Conservation (phyloP, 208 protist genomes). For the Wallacemonas sp. region DNA sequence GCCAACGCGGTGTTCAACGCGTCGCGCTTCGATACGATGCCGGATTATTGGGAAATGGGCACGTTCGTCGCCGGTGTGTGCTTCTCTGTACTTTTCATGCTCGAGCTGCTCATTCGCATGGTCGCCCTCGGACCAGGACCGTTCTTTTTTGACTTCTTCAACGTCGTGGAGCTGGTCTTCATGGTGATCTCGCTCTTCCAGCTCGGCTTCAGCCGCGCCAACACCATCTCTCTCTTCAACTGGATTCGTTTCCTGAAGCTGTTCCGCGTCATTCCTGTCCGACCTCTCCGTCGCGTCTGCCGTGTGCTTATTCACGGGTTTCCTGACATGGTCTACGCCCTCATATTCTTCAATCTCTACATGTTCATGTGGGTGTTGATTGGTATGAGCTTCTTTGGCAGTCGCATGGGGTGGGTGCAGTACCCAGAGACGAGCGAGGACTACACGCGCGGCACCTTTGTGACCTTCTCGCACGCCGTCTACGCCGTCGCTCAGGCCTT, state of each 20-base stretch:
- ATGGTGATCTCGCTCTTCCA: constrained; percentile 87
- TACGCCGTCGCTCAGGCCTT: constrained; percentile 88
- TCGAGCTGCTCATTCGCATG: constrained; percentile 84
- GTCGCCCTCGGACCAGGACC: constrained; percentile 76
- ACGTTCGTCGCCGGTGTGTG: constrained; percentile 66
- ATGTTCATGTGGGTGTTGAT: constrained; percentile 92
- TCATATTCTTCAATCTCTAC: constrained; percentile 89
- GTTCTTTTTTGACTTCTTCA: constrained; percentile 77
- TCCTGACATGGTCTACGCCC: constrained; percentile 79
- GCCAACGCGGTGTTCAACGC: constrained; percentile 90
- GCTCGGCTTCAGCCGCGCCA: constrained; percentile 81
- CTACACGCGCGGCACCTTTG: constrained; percentile 69
- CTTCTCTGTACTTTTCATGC: constrained; percentile 82
- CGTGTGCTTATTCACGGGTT: constrained; percentile 82
- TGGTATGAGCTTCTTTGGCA: constrained; percentile 93
- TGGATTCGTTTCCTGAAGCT: constrained; percentile 81
- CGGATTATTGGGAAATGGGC: constrained; percentile 76
- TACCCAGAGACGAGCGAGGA: constrained; percentile 42
- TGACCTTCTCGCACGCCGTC: constrained; percentile 77
- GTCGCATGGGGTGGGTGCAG: constrained; percentile 58
- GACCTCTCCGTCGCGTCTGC: constrained; percentile 64
- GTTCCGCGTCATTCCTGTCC: constrained; percentile 62
- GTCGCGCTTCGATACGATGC: constrained; percentile 77
- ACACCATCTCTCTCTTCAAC: constrained; percentile 88
- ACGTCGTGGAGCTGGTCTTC: constrained; percentile 71